A percentile compares a stretch with the other conserved stretches of the same genome.
Conservation (phyloP, 192 early-diverging fungal genomes). For the Podila minutissima region DNA sequence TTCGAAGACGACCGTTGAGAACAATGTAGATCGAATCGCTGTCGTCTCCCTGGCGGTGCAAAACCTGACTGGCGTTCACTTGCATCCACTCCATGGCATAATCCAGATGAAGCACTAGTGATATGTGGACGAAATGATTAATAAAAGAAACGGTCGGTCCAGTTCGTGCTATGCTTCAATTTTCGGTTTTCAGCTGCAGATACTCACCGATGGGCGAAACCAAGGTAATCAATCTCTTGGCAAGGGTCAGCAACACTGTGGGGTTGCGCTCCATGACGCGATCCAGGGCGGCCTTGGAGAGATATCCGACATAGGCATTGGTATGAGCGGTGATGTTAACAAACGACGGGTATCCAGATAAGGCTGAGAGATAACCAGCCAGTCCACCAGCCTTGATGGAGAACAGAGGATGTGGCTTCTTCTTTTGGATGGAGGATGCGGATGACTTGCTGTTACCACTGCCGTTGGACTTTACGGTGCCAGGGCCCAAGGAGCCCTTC, state of each 20-base stretch:
- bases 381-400: slow-evolving; percentile 86
- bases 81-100: slow-evolving; percentile 96
- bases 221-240: slow-evolving; percentile 83
- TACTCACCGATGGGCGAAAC: slow-evolving; percentile 83
- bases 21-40: slow-evolving; percentile 94
- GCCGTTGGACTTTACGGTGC: slow-evolving; percentile 14
- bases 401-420: slow-evolving; percentile 66
- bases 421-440: slow-evolving; percentile 8
- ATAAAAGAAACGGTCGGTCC: background rate
- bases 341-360: slow-evolving; percentile 92
- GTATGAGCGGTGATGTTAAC: slow-evolving; percentile 86
- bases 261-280: slow-evolving; percentile 89
- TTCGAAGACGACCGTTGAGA: slow-evolving; percentile 90
- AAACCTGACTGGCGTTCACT: slow-evolving; percentile 90
- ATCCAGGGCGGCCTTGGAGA: slow-evolving; percentile 86
- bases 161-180: too few species aligned
- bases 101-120: slow-evolving; percentile 76
- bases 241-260: slow-evolving; percentile 82
- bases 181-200: slow-evolving; percentile 10
- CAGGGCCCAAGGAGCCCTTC: slow-evolving; percentile 19
- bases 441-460: slow-evolving; percentile 6
- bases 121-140: background rate
- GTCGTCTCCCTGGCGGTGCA: slow-evolving; percentile 88
- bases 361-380: slow-evolving; percentile 91
- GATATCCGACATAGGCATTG: slow-evolving; percentile 85